Base-by-base conservation (phyloP, 2,329 filamentous ascomycete species). In the Scolecobasidium constrictum region DNA sequence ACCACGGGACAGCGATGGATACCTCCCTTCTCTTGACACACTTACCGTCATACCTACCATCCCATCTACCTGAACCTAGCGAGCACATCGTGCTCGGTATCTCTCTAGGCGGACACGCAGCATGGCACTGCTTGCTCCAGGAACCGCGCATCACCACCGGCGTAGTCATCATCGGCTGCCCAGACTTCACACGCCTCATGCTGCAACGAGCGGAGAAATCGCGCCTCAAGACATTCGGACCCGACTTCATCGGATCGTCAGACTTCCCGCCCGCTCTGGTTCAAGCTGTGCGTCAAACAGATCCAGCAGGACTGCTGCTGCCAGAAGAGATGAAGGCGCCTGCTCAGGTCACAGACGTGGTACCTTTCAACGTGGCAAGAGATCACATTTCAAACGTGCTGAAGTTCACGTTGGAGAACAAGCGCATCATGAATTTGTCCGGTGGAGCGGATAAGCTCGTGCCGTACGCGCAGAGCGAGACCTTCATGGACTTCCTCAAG, bases 171-270 rank as follows among this genome's bases (percentile, higher is more conserved):
- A 84, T 96, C 42, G 92, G 90, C 1, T 94, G 87, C 60, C 86
- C 88, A 1, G 90, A 98, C 61, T 94, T 85, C 53, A 76, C 80
- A 49, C 70, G 83, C 59, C 67, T 96, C 13, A 83, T 96, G 77
- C 71, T 68, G 6, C 80, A 90, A 52, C 84, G 92, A 9, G 90
- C 90, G 1, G 68, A 75, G 4, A 67, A 80, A 28, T 82, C 81
- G 0, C 85, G 81, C 53, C 66, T 83, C 9, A 49, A 69, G 12
- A 74, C 77, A 0, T 86, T 73, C 62, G 80, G 79, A 0, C 60
- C 67, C 0, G 62, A 71, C 0, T 93, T 96, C 54, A 56, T 93
- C 1, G 86, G 86, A 3, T 87, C 83, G 45, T 65, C 63, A 31
- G 83, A 88, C 54, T 94, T 95, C 52, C 88, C 90, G 0, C 58